Base-by-base conservation (phyloP, 1,284 basidiomycete species). In the Cystobasidiaceae sp. region DNA sequence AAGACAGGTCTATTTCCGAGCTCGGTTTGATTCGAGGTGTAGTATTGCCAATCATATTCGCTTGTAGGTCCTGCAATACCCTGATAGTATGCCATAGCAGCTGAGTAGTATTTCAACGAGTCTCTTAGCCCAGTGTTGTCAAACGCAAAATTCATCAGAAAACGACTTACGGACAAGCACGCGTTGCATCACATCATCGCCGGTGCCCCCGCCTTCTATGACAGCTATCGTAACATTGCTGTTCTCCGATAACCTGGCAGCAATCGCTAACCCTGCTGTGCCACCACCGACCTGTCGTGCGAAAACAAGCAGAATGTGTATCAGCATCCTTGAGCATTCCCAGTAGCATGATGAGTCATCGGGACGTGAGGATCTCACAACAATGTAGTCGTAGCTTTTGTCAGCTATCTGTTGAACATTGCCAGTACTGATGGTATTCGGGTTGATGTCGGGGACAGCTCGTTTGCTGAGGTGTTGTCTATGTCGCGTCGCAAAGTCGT, bases 251-350 rank as follows among this genome's bases (percentile, higher is more conserved):
- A 91, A 80, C 27, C 87, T 82, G 15, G 82, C 78, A 0, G 87
- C 89, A 28, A 90, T 75, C 6, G 85, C 85, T 23, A 90, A 80
- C 30, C 88, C 89, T 4, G 86, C 86, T 4, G 85, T 81, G 44
- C 88, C 88, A 33, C 87, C 88, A 15, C 66, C 66, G 37, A 67
- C 65, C 61, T 64, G 34, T 44, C 23, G 28, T 19, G n/a, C 13
- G 7, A 28, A 23, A 21, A 44, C n/a, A 4, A 32, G 25, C 25
- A 32, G 17, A 48, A 49, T 32, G 19, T 19, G n/a, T 6, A 11
- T 30, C 25, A 43, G 45, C 17, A 23, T 15, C 21, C 17, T 19
- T 45, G 23, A 45, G n/a, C n/a, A n/a, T n/a, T n/a, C n/a, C n/a
- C n/a, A n/a, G n/a, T n/a, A n/a, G n/a, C n/a, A n/a, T n/a, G n/a